Evolutionary conservation across 2,329 filamentous ascomycete species (phyloP).

Genomic region (Phaeoacremonium minimum): DNA sequence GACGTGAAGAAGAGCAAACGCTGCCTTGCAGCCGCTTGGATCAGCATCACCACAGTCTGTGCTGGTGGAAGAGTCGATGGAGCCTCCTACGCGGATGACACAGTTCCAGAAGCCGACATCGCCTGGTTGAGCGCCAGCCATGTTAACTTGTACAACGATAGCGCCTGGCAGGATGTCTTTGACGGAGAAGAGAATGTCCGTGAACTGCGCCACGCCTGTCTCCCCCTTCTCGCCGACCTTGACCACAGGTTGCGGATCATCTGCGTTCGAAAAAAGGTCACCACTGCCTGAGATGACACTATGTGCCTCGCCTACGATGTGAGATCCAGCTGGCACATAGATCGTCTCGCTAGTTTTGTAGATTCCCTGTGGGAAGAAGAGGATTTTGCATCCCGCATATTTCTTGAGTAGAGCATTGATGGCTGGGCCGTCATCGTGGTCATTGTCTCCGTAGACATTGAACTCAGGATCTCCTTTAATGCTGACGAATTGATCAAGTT

Average conservation of each 20-base stretch:
- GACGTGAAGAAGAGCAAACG: conserved; percentile 45
- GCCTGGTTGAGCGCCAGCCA: conserved; percentile 36
- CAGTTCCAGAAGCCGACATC: conserved; percentile 28
- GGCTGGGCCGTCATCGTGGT: conserved; percentile 23
- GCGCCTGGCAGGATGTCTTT: conserved; percentile 35
- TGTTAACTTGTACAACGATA: conserved; percentile 43
- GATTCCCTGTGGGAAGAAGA: background rate
- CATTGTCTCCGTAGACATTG: conserved; percentile 33
- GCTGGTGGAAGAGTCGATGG: conserved; percentile 30
- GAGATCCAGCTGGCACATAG: conserved; percentile 29
- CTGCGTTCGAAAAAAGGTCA: conserved; percentile 34
- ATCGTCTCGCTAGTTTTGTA: background rate
- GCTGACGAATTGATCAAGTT: conserved; percentile 35
- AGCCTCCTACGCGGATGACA: conserved; percentile 40
- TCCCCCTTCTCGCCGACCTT: conserved; percentile 31
- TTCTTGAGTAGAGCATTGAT: conserved; percentile 24
- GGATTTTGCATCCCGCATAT: conserved; percentile 14
- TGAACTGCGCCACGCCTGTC: conserved; percentile 43
- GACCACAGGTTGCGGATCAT: conserved; percentile 41
- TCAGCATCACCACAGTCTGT: conserved; percentile 26
- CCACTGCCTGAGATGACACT: conserved; percentile 45
- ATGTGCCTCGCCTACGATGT: conserved; percentile 52
- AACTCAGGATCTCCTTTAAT: conserved; percentile 35
- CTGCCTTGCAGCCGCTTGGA: conserved; percentile 37
- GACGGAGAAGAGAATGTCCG: conserved; percentile 48